Conservation (phyloP, 768 basidiomycete species). For the Rhodotorula diobovata region DNA sequence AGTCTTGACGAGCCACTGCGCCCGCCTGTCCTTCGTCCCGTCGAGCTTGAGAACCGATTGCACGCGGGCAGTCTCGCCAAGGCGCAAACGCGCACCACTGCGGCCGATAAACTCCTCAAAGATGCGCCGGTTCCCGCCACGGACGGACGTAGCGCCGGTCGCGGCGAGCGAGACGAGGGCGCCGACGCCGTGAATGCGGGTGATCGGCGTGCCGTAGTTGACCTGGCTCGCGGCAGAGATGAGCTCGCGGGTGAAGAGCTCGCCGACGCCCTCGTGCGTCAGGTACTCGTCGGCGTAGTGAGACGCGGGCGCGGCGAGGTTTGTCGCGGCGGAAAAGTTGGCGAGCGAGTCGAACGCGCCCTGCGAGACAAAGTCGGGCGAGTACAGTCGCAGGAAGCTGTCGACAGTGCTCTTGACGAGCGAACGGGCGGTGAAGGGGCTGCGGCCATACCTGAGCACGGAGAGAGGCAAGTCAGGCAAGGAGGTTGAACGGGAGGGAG, state of each 20-base stretch:
- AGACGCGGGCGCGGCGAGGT: conserved; percentile 49
- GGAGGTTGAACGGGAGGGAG: neutral
- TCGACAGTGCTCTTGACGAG: conserved; percentile 60
- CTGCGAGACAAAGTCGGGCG: conserved; percentile 50
- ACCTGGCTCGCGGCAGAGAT: conserved; percentile 65
- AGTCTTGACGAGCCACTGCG: conserved; percentile 33
- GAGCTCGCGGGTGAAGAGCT: conserved; percentile 64
- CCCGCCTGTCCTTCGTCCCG: neutral
- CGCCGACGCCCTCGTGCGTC: conserved; percentile 55
- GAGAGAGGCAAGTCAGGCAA: neutral
- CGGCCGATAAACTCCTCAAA: conserved; percentile 73
- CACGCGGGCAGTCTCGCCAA: conserved; percentile 49
- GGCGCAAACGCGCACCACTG: conserved; percentile 64
- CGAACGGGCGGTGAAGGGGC: conserved; percentile 26
- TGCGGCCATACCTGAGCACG: conserved; percentile 20
- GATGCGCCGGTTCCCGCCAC: conserved; percentile 76
- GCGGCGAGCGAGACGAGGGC: conserved; percentile 70
- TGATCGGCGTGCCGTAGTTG: conserved; percentile 58
- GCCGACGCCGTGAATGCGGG: conserved; percentile 70
- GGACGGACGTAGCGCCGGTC: conserved; percentile 60
- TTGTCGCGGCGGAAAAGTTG: conserved; percentile 54
- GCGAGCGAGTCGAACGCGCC: conserved; percentile 61
- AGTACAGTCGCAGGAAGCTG: conserved; percentile 59
- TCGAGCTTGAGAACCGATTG: conserved; percentile 38
- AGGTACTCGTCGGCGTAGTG: conserved; percentile 61